Evolutionary conservation across 345 rosid genomes (phyloP), one percentile per base, ranked within the genome.

Genomic region (Citrus australasica): DNA sequence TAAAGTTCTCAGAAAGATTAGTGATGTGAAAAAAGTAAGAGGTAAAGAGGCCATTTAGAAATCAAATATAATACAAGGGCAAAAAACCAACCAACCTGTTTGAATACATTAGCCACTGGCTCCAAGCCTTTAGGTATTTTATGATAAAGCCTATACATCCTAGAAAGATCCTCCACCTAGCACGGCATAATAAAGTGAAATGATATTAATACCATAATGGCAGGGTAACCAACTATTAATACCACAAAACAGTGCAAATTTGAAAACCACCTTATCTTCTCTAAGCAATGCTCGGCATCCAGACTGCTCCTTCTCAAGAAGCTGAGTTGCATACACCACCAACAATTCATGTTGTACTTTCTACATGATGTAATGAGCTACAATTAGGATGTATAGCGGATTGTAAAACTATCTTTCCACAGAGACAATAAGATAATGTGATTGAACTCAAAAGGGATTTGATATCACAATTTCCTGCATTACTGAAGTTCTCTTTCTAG

Each of bases 101-200:
- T 97, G 83, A 97, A 94, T 72, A 90, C 83, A 81, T 82, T 80
- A 74, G 98, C 93, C 60, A 94, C 91, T 13, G 95, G 98, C 59
- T 93, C 99, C 88, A 97, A 82, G 78, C 98, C 98, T 73, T 76
- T 76, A 2, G 87, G 81, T 77, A 93, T 90, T 79, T 92, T 91
- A 73, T 87, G 89, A 77, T 89, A 97, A 64, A 94, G 99, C 87
- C 94, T 90, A 84, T 90, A 92, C 94, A 94, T 97, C 89, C 99
- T 88, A 33, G 98, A 97, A 74, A 97, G 93, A 84, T 97, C 99
- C 24, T 91, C 98, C 75, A 88, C 91, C 99, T 96, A 82, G 68
- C 42, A 77, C 27, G 25, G 37, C 10, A 64, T 53, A 68, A 78
- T n/a, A 65, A 73, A 63, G 48, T 32, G 24, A 27, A 35, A 72